phyloP scores from a whole-genome alignment of 345 rosid genomes.

The Excoecaria agallocha region DNA sequence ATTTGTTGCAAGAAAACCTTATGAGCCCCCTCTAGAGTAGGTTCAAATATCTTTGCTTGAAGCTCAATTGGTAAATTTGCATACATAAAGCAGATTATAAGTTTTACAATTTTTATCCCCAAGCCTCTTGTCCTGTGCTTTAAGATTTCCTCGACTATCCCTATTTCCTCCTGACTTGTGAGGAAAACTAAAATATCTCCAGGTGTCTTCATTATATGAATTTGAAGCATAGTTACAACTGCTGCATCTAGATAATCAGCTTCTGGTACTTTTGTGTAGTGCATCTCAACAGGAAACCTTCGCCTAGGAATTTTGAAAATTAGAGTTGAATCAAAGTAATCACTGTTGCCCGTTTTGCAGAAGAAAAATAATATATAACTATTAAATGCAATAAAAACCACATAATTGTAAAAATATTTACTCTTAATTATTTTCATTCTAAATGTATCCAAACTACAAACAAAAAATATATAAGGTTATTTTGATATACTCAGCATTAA shows the following conservation, averaged over 20 bases:
- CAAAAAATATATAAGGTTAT: not conserved
- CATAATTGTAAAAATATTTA: not conserved
- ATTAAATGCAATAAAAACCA: not conserved
- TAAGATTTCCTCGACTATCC: conserved; percentile 85
- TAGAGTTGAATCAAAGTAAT: conserved; percentile 91
- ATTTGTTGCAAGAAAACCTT: conserved; percentile 93
- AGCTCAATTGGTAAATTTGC: conserved; percentile 97
- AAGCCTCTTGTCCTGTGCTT: conserved; percentile 85
- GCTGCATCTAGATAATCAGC: conserved; percentile 98
- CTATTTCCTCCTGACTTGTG: conserved; percentile 98
- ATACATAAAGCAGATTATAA: conserved; percentile 91
- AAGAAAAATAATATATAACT: not conserved
- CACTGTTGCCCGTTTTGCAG: conserved; percentile 33
- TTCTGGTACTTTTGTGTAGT: conserved; percentile 93
- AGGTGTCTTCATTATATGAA: conserved; percentile 71
- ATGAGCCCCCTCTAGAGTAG: conserved; percentile 95
- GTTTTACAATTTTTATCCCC: conserved; percentile 89
- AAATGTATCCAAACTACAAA: not conserved
- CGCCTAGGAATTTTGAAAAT: conserved; percentile 95
- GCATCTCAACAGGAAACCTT: conserved; percentile 89
- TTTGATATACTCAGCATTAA: not conserved
- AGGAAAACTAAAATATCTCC: conserved; percentile 91
- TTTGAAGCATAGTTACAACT: conserved; percentile 78
- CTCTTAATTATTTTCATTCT: not conserved
- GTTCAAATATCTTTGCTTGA: conserved; percentile 94